Base-by-base conservation (phyloP, 805 yeast species). In the Metschnikowia rubicola region DNA sequence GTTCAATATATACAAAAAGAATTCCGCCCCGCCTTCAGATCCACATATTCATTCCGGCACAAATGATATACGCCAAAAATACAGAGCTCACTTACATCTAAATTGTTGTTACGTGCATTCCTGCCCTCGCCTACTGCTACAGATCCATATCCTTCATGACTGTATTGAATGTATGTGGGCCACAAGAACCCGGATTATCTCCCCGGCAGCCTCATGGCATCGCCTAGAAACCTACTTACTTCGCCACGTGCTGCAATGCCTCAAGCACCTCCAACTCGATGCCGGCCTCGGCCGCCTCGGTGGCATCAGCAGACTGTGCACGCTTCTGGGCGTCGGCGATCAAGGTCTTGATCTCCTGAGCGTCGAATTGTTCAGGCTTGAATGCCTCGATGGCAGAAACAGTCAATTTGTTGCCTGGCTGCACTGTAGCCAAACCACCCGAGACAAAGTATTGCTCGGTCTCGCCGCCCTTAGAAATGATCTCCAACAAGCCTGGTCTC, bases 381-480 rank as follows among this genome's bases (percentile, higher is more conserved):
- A 82, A 88, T 37, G 98, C 99, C 77, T 94, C 99, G 62, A 89
- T 86, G 56, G 97, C 91, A 65, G 94, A 86, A 70, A 94, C 85
- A 65, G 88, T 83, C 67, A 94, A 79, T 60, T 85, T 79, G 58
- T 96, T 90, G 64, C 88, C 95, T 73, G 97, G 97, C 70, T 88
- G 91, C 57, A 94, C 96, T 48, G 96, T 82, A 51, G 97, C 98
- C 64, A 92, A 87, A 59, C 99, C 99, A 58, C 98, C 98, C 53
- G 95, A 81, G 57, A 92, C 90, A 62, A 92, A 94, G 78, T 71
- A 92, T 72, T 87, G 88, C 67, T 81, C 75, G 56, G 86, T 70
- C 61, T 86, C 86, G 51, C 79, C 77, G 47, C 86, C 70, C 64
- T 82, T 79, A 71, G 88, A 92, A 58, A 88, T 85, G 65, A 94